Evolutionary conservation across 2,329 filamentous ascomycete genomes (phyloP), one percentile per base, ranked within the genome.

Genomic region (Rutstroemia sydowiana): DNA sequence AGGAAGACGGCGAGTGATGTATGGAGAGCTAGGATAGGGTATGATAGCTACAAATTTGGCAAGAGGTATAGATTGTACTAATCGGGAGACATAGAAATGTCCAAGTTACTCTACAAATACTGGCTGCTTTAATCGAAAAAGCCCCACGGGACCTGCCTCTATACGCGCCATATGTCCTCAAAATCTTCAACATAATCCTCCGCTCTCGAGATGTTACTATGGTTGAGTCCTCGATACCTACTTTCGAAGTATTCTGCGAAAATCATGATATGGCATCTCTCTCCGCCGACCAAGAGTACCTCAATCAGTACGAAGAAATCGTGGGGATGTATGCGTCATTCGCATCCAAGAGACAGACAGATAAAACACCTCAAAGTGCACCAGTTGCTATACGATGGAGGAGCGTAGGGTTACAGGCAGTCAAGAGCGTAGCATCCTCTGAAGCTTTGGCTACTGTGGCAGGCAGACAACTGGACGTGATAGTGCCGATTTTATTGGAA

Each of bases 1-100:
- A 95, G 92, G 75, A 89, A 92, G 74, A 93, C 89, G 20, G 87
- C 87, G 56, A 85, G 83, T 65, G 93, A 98, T 74, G 89, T 96
- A 59, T 95, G 86, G 82, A 87, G 88, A 66, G 79, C 82, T 69
- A 84, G 89, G 65, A 88, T 93, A 66, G 91, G 91, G 87, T 95
- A 74, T 64, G 78, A n/a, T 42, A 5, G 30, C 51, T 13, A 20
- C 8, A 23, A n/a, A 44, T 20, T 37, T 18, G 39, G 11, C n/a
- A 16, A 6, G 3, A 16, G 21, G 26, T 45, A 32, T 20, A 26
- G 55, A 21, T 16, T 28, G 43, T 57, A 55, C 57, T 62, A 41
- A 65, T 52, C 5, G 45, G n/a, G 51, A 11, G 9, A 34, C 32
- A 52, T 51, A 93, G 88, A 60, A 95, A 95, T 74, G 88, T 95